Conservation (phyloP, 2,329 filamentous ascomycete genomes). For the Fonsecaea nubica region DNA sequence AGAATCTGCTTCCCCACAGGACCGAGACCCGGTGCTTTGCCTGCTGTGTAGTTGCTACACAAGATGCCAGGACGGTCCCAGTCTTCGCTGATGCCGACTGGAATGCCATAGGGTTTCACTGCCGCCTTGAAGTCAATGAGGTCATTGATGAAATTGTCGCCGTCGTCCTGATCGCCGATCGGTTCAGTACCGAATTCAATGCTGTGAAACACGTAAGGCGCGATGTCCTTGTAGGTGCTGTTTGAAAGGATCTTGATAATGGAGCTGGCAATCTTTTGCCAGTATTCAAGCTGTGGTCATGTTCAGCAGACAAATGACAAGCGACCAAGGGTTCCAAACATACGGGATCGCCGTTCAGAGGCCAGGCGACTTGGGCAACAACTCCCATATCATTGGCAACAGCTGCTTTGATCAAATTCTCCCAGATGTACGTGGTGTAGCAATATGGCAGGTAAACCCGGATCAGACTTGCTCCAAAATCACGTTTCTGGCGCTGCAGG, state of each 20-base stretch:
- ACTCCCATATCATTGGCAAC: constrained; percentile 23
- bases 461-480: constrained; percentile 22
- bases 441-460: constrained; percentile 23
- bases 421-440: constrained; percentile 26
- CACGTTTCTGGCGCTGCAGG: constrained; percentile 20
- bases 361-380: constrained; percentile 22
- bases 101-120: constrained; percentile 17
- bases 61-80: constrained; percentile 22
- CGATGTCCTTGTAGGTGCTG: constrained; percentile 17
- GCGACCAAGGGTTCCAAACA: not conserved
- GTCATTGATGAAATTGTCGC: constrained; percentile 22
- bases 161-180: constrained; percentile 19
- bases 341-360: constrained; percentile 22
- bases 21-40: constrained; percentile 15
- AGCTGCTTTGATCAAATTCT: constrained; percentile 21
- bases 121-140: constrained; percentile 16
- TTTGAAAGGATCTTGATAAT: constrained; percentile 21
- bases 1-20: constrained; percentile 19
- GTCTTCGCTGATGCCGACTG: constrained; percentile 24
- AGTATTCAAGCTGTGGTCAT: constrained; percentile 17
- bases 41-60: constrained; percentile 19
- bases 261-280: constrained; percentile 18
- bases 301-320: not conserved
- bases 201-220: constrained; percentile 22
- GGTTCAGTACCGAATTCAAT: constrained; percentile 23